phyloP scores from a whole-genome alignment of 106 monocot species.

The Chionographis japonica region DNA sequence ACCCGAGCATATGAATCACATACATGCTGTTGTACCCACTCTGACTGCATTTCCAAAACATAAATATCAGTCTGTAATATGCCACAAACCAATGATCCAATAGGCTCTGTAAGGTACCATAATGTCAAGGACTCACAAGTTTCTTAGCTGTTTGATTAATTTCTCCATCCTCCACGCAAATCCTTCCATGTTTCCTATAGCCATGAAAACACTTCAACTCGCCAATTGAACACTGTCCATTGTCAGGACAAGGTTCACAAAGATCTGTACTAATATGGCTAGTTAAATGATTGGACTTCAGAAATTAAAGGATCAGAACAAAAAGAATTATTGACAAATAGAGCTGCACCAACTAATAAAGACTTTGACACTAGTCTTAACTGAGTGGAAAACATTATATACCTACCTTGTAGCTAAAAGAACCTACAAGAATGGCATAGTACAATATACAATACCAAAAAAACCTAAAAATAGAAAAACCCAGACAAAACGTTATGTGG shows the following conservation, averaged over 20 bases:
- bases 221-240: conserved; percentile 62
- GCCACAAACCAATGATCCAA: background rate
- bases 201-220: conserved; percentile 65
- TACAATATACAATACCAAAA: too few relatives aligned
- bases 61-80: background rate
- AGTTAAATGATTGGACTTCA: conserved; percentile 1
- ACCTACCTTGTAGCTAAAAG: too few relatives aligned
- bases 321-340: background rate
- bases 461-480: too few relatives aligned
- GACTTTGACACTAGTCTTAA: background rate
- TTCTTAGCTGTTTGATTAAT: conserved; percentile 46
- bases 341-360: background rate
- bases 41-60: conserved; percentile 44
- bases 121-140: conserved; percentile 33
- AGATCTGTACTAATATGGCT: conserved; percentile 32
- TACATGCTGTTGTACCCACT: conserved; percentile 41
- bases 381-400: too few relatives aligned
- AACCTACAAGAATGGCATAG: too few relatives aligned
- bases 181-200: conserved; percentile 63
- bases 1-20: conserved; percentile 58
- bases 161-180: conserved; percentile 64
- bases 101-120: background rate
- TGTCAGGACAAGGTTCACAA: conserved; percentile 79
- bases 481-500: too few relatives aligned
- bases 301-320: background rate